Conservation (phyloP, 129 eudicot species). For the carrot (Daucus carota) region DNA sequence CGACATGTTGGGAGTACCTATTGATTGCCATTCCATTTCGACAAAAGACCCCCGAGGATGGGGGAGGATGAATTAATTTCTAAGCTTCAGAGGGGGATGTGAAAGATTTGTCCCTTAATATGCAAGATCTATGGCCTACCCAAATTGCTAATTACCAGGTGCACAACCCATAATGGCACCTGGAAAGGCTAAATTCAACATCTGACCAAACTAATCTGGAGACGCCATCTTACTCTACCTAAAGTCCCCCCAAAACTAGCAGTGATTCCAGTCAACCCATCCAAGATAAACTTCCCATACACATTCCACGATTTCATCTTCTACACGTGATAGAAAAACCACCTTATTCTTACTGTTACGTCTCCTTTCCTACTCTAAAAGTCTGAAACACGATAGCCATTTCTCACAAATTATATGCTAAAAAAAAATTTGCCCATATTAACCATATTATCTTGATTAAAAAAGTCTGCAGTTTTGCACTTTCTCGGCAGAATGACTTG, state of each 20-base stretch:
- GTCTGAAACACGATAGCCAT: not conserved
- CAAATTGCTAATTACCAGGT: not conserved
- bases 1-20: too few relatives aligned
- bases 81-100: too few relatives aligned
- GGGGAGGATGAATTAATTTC: too few relatives aligned
- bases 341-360: not conserved
- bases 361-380: not conserved
- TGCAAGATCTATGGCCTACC: not conserved
- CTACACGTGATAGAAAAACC: not conserved
- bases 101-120: not conserved
- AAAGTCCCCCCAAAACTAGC: not conserved
- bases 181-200: not conserved
- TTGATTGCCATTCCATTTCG: too few relatives aligned
- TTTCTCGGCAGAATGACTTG: not conserved
- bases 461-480: not conserved
- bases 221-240: slow-evolving; percentile 1
- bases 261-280: not conserved
- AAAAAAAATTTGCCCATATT: not conserved
- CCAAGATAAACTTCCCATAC: not conserved
- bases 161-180: not conserved
- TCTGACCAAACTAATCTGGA: not conserved
- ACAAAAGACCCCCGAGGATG: too few relatives aligned
- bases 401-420: not conserved
- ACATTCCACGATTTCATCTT: not conserved
- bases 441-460: not conserved